Evolutionary conservation across 163 green algal species (phyloP).

Genomic region (Chlorella variabilis): DNA sequence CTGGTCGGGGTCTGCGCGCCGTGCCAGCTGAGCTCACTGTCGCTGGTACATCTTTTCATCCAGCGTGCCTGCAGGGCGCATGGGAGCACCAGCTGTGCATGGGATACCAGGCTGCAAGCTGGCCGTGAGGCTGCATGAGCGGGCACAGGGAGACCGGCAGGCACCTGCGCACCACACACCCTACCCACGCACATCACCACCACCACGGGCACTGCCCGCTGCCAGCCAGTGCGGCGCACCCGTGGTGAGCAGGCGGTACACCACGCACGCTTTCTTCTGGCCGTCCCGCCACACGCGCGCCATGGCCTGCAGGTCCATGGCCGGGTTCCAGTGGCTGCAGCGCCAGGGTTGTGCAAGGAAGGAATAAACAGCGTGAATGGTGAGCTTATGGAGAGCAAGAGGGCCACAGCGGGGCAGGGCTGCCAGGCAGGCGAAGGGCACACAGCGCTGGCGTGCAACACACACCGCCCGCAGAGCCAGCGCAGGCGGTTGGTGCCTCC

Average conservation of each 20-base stretch:
- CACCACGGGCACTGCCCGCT: too few relatives aligned
- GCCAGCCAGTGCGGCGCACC: too few relatives aligned
- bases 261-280: slow-evolving; percentile 70
- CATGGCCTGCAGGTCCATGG: slow-evolving; percentile 86
- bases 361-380: background rate
- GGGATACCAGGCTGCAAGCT: background rate
- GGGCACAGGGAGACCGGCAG: too few relatives aligned
- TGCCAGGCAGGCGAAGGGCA: background rate
- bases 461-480: too few relatives aligned
- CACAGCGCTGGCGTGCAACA: background rate
- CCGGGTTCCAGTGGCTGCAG: slow-evolving; percentile 46
- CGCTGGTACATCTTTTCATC: slow-evolving; percentile 91
- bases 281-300: slow-evolving; percentile 92
- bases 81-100: too few relatives aligned
- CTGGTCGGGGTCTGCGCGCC: too few relatives aligned
- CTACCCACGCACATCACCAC: too few relatives aligned
- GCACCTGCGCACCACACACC: too few relatives aligned
- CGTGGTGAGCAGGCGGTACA: slow-evolving; percentile 83
- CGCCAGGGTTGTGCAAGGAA: background rate
- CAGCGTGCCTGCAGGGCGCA: slow-evolving; percentile 71
- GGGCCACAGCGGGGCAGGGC: background rate
- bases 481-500: background rate
- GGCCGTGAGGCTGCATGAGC: too few relatives aligned
- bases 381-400: background rate
- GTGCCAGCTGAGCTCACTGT: too few relatives aligned